phyloP scores from a whole-genome alignment of 441 rosid species.

The Jatropha multifida region DNA sequence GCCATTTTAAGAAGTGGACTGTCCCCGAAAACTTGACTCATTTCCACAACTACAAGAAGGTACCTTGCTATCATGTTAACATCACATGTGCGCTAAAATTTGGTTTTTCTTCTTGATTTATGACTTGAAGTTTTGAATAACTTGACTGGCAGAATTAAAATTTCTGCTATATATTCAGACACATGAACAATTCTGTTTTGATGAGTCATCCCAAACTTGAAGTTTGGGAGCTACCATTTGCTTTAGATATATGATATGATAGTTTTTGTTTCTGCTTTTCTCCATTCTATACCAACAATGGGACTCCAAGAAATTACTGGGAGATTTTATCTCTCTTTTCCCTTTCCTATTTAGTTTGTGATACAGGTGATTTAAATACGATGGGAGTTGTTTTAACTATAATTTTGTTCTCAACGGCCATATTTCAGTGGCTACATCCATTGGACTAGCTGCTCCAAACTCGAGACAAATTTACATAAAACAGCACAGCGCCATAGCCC shows the following conservation, averaged over 20 bases:
- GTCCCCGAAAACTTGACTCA: slow-evolving; percentile 60
- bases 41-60: slow-evolving; percentile 64
- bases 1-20: slow-evolving; percentile 85
- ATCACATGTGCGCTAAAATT: not conserved
- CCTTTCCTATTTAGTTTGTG: not conserved
- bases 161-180: not conserved
- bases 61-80: slow-evolving; percentile 18
- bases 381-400: not conserved
- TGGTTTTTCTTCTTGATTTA: not conserved
- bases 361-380: not conserved
- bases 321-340: not conserved
- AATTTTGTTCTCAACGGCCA: no score
- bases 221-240: not conserved
- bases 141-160: not conserved
- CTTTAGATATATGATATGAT: not conserved
- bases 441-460: not conserved
- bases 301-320: not conserved
- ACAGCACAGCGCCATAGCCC: no score
- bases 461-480: not conserved
- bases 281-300: not conserved
- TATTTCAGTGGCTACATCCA: no score
- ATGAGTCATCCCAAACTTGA: not conserved
- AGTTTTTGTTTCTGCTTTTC: not conserved
- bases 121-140: not conserved
- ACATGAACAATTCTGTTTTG: not conserved